Conservation (phyloP, 805 yeast species). For the Nakazawaea ambrosiae region DNA sequence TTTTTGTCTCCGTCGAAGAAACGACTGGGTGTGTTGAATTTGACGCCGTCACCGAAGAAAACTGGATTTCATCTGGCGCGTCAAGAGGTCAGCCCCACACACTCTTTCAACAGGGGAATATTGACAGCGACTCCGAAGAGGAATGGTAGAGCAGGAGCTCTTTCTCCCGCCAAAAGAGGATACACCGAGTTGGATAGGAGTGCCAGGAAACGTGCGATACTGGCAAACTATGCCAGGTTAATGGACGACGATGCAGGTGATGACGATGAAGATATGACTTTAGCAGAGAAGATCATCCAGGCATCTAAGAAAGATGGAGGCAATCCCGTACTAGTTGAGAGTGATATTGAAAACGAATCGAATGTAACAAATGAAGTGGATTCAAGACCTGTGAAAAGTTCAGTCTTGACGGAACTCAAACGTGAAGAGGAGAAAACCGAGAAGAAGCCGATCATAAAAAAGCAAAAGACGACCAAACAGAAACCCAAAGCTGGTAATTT, state of each 20-base stretch:
- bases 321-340: conserved; percentile 7
- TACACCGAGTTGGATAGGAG: conserved; percentile 32
- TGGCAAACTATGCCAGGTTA: conserved; percentile 23
- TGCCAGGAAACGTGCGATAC: conserved; percentile 43
- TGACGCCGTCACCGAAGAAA: conserved; percentile 14
- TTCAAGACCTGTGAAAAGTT: no score
- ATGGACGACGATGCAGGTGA: conserved; percentile 26
- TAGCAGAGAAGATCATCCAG: conserved; percentile 40
- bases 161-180: conserved; percentile 34
- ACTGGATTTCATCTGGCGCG: conserved; percentile 16
- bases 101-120: conserved; percentile 18
- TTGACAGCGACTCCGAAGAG: conserved; percentile 17
- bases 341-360: conserved; percentile 11
- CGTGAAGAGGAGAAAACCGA: no score
- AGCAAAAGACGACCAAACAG: neutral
- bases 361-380: conserved; percentile 10
- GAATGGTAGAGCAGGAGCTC: conserved; percentile 38
- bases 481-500: conserved; percentile 23
- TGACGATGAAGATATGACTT: conserved; percentile 30
- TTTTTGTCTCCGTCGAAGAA: conserved; percentile 23
- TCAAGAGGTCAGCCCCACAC: neutral
- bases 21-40: conserved; percentile 17
- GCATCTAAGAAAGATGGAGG: conserved; percentile 27
- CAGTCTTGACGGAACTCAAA: no score
- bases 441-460: conserved; percentile 13